Evolutionary conservation across 176 grass and related monocot species (phyloP).

Genomic region (Carex scoparia): DNA sequence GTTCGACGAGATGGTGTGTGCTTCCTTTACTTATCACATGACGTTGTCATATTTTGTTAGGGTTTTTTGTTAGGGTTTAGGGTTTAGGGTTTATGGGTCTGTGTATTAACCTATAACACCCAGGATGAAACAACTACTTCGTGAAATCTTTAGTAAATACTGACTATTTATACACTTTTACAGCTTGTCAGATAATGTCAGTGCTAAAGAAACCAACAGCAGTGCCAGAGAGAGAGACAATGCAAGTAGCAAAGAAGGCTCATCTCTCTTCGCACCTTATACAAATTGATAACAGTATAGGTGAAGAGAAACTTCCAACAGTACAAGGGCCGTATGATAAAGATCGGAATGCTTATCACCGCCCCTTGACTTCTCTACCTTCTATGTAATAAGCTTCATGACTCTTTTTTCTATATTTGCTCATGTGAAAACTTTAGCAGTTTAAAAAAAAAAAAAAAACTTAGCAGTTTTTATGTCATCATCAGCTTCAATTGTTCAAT

Average conservation of each 20-base stretch:
- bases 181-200: slow-evolving; percentile 18
- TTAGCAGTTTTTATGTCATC: not conserved
- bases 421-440: not conserved
- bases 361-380: not conserved
- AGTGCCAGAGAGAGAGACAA: not conserved
- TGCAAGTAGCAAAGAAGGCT: not conserved
- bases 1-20: not conserved
- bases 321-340: not conserved
- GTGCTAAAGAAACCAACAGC: not conserved
- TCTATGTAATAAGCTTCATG: not conserved
- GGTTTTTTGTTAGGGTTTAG: too few species aligned
- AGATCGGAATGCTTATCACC: not conserved
- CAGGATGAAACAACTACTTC: not conserved
- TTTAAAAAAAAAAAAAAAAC: too few species aligned
- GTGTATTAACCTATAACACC: not conserved
- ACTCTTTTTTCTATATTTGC: not conserved
- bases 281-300: not conserved
- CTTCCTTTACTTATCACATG: not conserved
- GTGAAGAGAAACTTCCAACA: not conserved
- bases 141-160: not conserved
- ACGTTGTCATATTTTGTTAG: not conserved
- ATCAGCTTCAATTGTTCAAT: not conserved
- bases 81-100: not conserved
- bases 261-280: not conserved
- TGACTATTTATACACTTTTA: not conserved